Conservation (phyloP, 495 filamentous ascomycete genomes). For the Talaromyces ruber region DNA sequence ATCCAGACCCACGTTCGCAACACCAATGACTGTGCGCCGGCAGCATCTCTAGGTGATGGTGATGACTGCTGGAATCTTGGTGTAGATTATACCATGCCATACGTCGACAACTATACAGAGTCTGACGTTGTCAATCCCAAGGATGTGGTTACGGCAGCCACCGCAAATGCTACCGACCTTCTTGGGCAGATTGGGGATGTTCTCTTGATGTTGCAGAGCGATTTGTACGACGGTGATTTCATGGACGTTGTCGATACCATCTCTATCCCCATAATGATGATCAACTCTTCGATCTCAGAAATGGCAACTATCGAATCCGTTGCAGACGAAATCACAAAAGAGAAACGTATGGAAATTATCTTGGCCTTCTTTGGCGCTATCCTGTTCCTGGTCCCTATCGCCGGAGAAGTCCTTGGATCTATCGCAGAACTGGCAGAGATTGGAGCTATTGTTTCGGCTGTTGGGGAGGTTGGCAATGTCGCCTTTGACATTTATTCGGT, state of each 20-base stretch:
- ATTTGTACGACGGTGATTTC: background rate
- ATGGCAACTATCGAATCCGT: background rate
- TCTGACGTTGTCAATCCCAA: background rate
- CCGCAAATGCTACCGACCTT: background rate
- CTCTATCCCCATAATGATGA: background rate
- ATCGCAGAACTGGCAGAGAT: background rate
- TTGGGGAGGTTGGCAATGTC: background rate
- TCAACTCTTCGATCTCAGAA: background rate
- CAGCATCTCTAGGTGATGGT: background rate
- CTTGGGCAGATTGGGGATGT: background rate
- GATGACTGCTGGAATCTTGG: background rate
- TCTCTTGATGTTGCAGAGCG: too few species aligned
- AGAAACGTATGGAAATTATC: background rate
- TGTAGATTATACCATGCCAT: background rate
- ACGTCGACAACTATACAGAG: background rate
- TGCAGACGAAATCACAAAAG: background rate
- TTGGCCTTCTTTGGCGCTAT: background rate
- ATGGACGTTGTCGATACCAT: background rate
- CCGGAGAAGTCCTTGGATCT: background rate
- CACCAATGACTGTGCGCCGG: background rate
- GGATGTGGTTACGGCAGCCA: background rate
- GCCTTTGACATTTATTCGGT: background rate
- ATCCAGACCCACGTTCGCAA: background rate
- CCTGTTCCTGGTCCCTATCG: background rate
- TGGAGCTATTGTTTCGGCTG: background rate